phyloP scores from a whole-genome alignment of 805 yeast genomes.

The Nakazawaea pomicola region DNA sequence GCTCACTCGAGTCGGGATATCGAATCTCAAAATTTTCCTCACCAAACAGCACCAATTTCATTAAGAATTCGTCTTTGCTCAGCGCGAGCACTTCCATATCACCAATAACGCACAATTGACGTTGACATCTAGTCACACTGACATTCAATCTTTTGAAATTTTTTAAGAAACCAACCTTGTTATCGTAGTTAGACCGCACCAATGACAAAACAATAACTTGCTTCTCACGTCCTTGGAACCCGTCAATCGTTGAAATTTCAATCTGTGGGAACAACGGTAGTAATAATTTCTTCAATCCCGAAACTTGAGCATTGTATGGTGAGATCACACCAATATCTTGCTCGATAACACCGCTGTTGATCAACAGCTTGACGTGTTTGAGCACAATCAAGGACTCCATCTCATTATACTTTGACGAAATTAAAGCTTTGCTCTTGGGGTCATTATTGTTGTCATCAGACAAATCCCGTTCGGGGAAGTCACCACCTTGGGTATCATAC shows the following conservation, averaged over 20 bases:
- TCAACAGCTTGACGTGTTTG: slow-evolving; percentile 48
- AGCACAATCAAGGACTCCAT: slow-evolving; percentile 64
- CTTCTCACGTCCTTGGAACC: slow-evolving; percentile 95
- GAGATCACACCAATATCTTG: slow-evolving; percentile 77
- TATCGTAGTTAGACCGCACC: slow-evolving; percentile 71
- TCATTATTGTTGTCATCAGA: slow-evolving; percentile 20
- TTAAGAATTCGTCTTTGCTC: slow-evolving; percentile 43
- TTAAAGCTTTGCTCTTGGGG: slow-evolving; percentile 13
- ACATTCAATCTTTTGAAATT: slow-evolving; percentile 84
- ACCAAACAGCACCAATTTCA: slow-evolving; percentile 65
- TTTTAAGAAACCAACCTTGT: slow-evolving; percentile 75
- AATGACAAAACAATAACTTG: slow-evolving; percentile 76
- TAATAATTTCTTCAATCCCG: slow-evolving; percentile 45
- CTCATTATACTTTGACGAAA: slow-evolving; percentile 68
- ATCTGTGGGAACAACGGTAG: slow-evolving; percentile 33
- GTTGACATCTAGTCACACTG: slow-evolving; percentile 85
- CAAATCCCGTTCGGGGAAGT: slow-evolving; percentile 57
- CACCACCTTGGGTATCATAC: slow-evolving; percentile 94
- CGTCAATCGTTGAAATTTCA: slow-evolving; percentile 90
- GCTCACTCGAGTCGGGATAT: slow-evolving; percentile 52
- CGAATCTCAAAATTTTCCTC: slow-evolving; percentile 62
- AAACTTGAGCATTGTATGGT: slow-evolving; percentile 87
- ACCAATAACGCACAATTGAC: slow-evolving; percentile 83
- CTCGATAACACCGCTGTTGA: slow-evolving; percentile 46
- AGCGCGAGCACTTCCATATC: slow-evolving; percentile 66